phyloP scores from a whole-genome alignment of 495 filamentous ascomycete genomes.

The Paragyromitra xinjiangensis region DNA sequence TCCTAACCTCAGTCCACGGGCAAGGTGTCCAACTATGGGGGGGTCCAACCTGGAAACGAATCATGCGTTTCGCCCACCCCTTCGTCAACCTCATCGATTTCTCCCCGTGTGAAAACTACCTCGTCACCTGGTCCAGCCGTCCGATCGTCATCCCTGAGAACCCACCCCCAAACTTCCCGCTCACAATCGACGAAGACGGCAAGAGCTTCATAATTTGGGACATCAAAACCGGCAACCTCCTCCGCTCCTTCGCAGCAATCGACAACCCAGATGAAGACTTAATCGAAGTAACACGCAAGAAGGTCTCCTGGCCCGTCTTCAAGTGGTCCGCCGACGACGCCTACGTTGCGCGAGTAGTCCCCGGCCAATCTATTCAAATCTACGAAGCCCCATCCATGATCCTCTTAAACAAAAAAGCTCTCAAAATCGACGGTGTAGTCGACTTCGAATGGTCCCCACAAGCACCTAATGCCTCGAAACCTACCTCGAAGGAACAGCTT shows the following conservation, averaged over 20 bases:
- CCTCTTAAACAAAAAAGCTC: slow-evolving; percentile 82
- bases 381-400: slow-evolving; percentile 95
- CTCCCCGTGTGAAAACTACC: slow-evolving; percentile 89
- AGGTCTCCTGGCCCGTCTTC: slow-evolving; percentile 97
- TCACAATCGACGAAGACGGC: slow-evolving; percentile 91
- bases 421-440: slow-evolving; percentile 95
- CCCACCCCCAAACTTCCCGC: slow-evolving; percentile 70
- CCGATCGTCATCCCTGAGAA: slow-evolving; percentile 89
- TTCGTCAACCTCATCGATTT: slow-evolving; percentile 95
- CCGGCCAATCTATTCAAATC: slow-evolving; percentile 86
- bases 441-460: slow-evolving; percentile 97
- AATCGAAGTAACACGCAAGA: slow-evolving; percentile 79
- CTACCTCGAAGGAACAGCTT: slow-evolving; percentile 79
- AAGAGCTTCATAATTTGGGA: slow-evolving; percentile 99
- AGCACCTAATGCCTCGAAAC: slow-evolving; percentile 72
- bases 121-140: slow-evolving; percentile 94
- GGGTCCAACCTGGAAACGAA: slow-evolving; percentile 83
- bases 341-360: slow-evolving; percentile 91
- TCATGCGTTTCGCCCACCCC: slow-evolving; percentile 92
- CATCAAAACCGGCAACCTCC: slow-evolving; percentile 84
- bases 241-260: slow-evolving; percentile 90
- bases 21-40: slow-evolving; percentile 98
- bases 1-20: slow-evolving; percentile 89
- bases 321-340: slow-evolving; percentile 98
- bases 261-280: slow-evolving; percentile 63